These are phyloP conservation scores for Penicillium capsulatum DNA, from an alignment of 2,329 filamentous ascomycete species.

Conservation along the genomic window DNA sequence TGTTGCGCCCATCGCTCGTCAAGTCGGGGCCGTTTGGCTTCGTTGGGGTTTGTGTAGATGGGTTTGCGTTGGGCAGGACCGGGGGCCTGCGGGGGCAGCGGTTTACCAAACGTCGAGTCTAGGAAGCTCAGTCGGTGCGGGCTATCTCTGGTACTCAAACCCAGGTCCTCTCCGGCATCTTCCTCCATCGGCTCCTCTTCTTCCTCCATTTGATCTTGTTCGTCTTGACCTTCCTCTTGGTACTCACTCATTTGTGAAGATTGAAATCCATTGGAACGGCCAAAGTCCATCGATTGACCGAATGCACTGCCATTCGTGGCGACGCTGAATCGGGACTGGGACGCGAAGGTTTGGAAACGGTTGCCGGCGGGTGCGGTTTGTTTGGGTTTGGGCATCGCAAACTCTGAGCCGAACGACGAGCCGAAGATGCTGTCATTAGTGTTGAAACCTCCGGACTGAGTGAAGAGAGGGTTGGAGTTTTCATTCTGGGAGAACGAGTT, in stretches of 20 bases:
- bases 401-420: slow-evolving; percentile 36
- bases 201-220: slow-evolving; percentile 26
- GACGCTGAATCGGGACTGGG: slow-evolving; percentile 27
- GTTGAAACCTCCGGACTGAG: slow-evolving; percentile 34
- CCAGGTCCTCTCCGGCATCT: slow-evolving; percentile 34
- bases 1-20: slow-evolving; percentile 38
- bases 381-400: slow-evolving; percentile 28
- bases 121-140: slow-evolving; percentile 28
- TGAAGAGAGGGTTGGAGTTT: slow-evolving; percentile 36
- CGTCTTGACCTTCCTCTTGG: slow-evolving; percentile 33
- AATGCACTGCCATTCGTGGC: slow-evolving; percentile 27
- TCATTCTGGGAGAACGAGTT: slow-evolving; percentile 29
- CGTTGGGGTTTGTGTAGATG: slow-evolving; percentile 42
- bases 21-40: slow-evolving; percentile 42
- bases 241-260: slow-evolving; percentile 28
- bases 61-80: slow-evolving; percentile 24
- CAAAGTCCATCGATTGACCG: slow-evolving; percentile 25
- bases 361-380: slow-evolving; percentile 4
- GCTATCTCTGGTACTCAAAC: slow-evolving; percentile 19
- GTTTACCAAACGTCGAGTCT: slow-evolving; percentile 30
- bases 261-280: slow-evolving; percentile 22
- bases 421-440: slow-evolving; percentile 37
- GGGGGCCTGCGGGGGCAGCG: slow-evolving; percentile 16
- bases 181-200: slow-evolving; percentile 42
- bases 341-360: too few species aligned